Evolutionary conservation across 202 grass and related monocot species (phyloP), one percentile per base, ranked within the genome.

Genomic region (Schoenoplectus tabernaemontani): DNA sequence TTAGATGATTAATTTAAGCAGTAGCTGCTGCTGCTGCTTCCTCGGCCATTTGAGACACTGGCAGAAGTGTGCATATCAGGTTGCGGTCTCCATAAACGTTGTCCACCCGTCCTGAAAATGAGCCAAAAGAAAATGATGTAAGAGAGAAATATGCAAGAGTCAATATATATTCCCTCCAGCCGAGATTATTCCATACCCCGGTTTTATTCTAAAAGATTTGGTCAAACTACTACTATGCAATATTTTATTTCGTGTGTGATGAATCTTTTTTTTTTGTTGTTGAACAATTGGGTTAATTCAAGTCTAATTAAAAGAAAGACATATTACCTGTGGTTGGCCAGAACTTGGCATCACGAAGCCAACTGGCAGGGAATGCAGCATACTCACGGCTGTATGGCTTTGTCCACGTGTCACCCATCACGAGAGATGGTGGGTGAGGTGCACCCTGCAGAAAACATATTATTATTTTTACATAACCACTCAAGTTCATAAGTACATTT

Each of bases 41-140:
- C 80, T 99, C 96, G 10, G 88, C 60, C 83, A 93, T 91, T 84
- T 96, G 88, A 57, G 91, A 83, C 11, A 83, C 90, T 12, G 89
- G 91, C 23, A 89, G 90, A 79, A 96, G 96, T 56, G 96, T 99
- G 87, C 87, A 96, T 74, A 93, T 84, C 76, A 99, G 91, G 75
- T 99, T 96, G 42, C 96, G 91, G 41, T 99, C 96, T 4, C 96
- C 96, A 26, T 99, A 99, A 83, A 99, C 96, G 33, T 99, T 99
- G 87, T 99, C 92, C 80, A 99, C 88, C 20, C 96, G 96, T 30
- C 92, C 96, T 99, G 37, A 16, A 12, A 82, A 68, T 41, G 57
- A 50, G 62, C 26, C 28, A 81, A 38, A 41, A 23, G 16, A 13
- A 28, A 26, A 44, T 22, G 72, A 70, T 22, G 38, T 4, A 42